A percentile compares a stretch with the other conserved stretches of the same genome.
These are phyloP conservation scores for Boeremia lycopersici DNA, from an alignment of 2,329 filamentous ascomycete species.

Conservation along the genomic window DNA sequence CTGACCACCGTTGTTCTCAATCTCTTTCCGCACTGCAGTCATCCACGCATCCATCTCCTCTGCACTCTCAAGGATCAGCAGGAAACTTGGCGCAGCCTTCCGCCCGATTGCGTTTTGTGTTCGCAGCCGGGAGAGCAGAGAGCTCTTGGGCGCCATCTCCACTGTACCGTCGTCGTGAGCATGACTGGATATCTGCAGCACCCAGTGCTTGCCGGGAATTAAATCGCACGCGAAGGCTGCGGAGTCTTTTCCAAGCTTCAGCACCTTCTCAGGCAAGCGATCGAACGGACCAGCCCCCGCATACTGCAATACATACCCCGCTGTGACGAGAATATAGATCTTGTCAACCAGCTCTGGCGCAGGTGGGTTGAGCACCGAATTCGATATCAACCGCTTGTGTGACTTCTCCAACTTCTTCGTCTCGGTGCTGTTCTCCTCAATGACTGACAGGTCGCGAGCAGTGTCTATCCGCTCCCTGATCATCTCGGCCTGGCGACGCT, in stretches of 20 bases:
- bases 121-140: constrained; percentile 69
- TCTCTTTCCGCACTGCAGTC: constrained; percentile 68
- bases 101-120: constrained; percentile 62
- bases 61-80: constrained; percentile 74
- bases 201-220: constrained; percentile 80
- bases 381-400: constrained; percentile 50
- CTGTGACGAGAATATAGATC: constrained; percentile 72
- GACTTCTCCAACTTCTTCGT: constrained; percentile 48
- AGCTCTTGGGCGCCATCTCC: constrained; percentile 55
- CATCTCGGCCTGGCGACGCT: constrained; percentile 58
- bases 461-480: constrained; percentile 47
- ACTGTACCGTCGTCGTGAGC: constrained; percentile 64
- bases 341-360: constrained; percentile 72
- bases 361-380: constrained; percentile 53
- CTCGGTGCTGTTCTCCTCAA: constrained; percentile 36
- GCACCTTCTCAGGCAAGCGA: constrained; percentile 73
- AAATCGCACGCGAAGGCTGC: constrained; percentile 81
- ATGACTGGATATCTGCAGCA: constrained; percentile 73
- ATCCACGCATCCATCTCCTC: constrained; percentile 82
- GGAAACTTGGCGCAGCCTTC: constrained; percentile 65
- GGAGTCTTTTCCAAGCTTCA: constrained; percentile 74
- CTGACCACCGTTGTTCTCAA: constrained; percentile 72
- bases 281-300: constrained; percentile 72
- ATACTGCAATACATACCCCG: constrained; percentile 78
- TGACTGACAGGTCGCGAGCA: constrained; percentile 39